These are phyloP conservation scores for Acmispon strigosus DNA, from an alignment of 306 rosid genomes.

Conservation along the genomic window DNA sequence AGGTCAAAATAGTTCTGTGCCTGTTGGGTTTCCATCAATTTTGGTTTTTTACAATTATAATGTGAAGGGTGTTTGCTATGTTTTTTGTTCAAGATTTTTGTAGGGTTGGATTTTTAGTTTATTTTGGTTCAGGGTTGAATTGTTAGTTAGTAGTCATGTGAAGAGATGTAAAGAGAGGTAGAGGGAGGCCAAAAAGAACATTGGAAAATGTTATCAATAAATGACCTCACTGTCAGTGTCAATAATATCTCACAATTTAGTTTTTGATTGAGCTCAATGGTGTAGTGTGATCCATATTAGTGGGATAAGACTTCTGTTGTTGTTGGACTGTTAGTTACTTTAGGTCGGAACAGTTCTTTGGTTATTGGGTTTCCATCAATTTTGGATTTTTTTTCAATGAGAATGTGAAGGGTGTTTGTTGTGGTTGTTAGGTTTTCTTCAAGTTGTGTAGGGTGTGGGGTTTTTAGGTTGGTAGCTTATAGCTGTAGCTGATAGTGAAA, in stretches of 20 bases:
- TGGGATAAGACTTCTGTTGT: not conserved
- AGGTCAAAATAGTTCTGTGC: not conserved
- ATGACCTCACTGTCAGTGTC: no score
- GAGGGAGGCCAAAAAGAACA: no score
- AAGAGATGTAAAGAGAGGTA: no score
- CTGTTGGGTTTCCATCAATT: not conserved
- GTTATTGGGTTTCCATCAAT: not conserved
- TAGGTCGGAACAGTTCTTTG: not conserved
- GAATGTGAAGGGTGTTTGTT: not conserved
- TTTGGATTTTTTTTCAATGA: not conserved
- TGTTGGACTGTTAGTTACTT: not conserved
- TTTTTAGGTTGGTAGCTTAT: not conserved
- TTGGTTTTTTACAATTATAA: not conserved
- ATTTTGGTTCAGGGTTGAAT: not conserved
- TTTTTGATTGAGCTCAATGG: no score
- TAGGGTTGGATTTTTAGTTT: not conserved
- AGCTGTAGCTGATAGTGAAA: conserved; percentile 1
- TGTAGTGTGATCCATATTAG: no score
- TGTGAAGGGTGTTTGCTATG: not conserved
- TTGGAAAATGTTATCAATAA: no score
- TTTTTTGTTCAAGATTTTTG: not conserved
- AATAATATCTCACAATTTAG: no score
- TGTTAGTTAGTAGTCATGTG: no score
- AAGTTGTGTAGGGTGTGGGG: not conserved
- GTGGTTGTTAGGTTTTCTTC: not conserved